These are phyloP conservation scores for Antrodiella citrinella DNA, from an alignment of 768 basidiomycete species.

Conservation along the genomic window DNA sequence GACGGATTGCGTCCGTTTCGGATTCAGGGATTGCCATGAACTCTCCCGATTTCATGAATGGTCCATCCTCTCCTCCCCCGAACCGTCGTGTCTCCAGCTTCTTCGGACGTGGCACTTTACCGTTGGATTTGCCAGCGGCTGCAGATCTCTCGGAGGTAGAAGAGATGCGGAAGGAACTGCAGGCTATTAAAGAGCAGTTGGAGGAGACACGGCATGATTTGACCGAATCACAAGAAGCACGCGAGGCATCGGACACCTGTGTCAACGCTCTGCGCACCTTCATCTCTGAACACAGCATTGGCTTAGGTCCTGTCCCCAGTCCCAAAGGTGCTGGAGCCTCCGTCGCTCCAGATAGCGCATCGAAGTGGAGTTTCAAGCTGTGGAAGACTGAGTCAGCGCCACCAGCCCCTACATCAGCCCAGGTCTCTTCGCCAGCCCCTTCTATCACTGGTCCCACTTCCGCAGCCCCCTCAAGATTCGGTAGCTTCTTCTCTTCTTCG, in stretches of 20 bases:
- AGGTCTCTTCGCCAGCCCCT: slow-evolving; percentile 21
- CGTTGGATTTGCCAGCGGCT: slow-evolving; percentile 20
- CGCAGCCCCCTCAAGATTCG: slow-evolving; percentile 48
- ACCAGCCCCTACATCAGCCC: slow-evolving; percentile 9
- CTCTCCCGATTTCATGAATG: not conserved
- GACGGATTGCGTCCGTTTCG: slow-evolving; percentile 69
- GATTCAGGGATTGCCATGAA: slow-evolving; percentile 35
- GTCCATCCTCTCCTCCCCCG: slow-evolving; percentile 22
- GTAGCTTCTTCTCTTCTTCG: slow-evolving; percentile 59
- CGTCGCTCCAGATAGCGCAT: slow-evolving; percentile 17
- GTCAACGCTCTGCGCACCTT: slow-evolving; percentile 77
- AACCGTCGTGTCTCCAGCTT: slow-evolving; percentile 40
- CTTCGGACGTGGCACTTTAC: slow-evolving; percentile 43
- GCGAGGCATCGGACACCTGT: slow-evolving; percentile 82
- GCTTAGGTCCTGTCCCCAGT: slow-evolving; percentile 23
- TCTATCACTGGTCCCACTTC: slow-evolving; percentile 20
- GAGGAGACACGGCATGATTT: slow-evolving; percentile 61
- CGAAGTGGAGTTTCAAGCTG: slow-evolving; percentile 64
- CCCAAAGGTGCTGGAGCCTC: not conserved
- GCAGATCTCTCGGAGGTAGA: slow-evolving; percentile 38
- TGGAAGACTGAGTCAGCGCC: slow-evolving; percentile 41
- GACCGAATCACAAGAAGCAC: slow-evolving; percentile 71
- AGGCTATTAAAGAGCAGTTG: slow-evolving; percentile 46
- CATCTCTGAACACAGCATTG: slow-evolving; percentile 67
- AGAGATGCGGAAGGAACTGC: slow-evolving; percentile 52